These are phyloP conservation scores for Talaromyces sp. DNA, from an alignment of 2,329 filamentous ascomycete genomes.

Conservation along the genomic window DNA sequence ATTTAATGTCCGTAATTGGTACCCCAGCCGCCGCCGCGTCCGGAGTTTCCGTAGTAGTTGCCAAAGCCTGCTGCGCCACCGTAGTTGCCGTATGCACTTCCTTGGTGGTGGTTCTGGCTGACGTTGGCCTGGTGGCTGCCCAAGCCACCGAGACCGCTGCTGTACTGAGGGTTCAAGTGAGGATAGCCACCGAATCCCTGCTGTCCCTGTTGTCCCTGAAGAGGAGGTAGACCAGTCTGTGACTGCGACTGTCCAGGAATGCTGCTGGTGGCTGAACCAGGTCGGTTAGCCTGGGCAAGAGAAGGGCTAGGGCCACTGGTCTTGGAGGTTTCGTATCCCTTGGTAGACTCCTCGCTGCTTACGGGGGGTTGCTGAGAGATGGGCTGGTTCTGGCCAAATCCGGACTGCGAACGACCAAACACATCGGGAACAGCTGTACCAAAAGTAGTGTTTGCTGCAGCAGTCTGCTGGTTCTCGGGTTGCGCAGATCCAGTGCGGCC, in stretches of 20 bases:
- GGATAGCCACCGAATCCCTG: constrained; percentile 59
- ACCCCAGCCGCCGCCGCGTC: constrained; percentile 48
- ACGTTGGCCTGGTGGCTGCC: constrained; percentile 43
- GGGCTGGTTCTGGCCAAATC: constrained; percentile 57
- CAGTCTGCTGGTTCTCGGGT: constrained; percentile 54
- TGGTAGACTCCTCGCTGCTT: constrained; percentile 54
- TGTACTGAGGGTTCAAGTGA: constrained; percentile 55
- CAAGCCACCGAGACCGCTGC: constrained; percentile 46
- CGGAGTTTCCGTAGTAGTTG: constrained; percentile 47
- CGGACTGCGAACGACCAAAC: constrained; percentile 58
- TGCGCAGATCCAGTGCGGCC: constrained; percentile 59
- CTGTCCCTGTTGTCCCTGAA: constrained; percentile 55
- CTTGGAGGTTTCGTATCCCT: constrained; percentile 59
- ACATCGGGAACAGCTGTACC: constrained; percentile 56
- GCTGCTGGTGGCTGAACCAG: constrained; percentile 62
- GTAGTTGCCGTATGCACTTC: constrained; percentile 44
- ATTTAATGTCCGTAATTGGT: constrained; percentile 49
- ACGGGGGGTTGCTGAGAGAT: constrained; percentile 51
- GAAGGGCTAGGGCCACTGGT: constrained; percentile 60
- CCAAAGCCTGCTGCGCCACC: constrained; percentile 38
- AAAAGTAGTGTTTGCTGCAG: constrained; percentile 50
- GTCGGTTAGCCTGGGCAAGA: constrained; percentile 61
- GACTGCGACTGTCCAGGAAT: constrained; percentile 51
- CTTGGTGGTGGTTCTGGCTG: constrained; percentile 42
- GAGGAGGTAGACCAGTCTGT: constrained; percentile 54